Evolutionary conservation across 495 filamentous ascomycete genomes (phyloP), one percentile per base, ranked within the genome.

Genomic region (Penicillium cataractarum): DNA sequence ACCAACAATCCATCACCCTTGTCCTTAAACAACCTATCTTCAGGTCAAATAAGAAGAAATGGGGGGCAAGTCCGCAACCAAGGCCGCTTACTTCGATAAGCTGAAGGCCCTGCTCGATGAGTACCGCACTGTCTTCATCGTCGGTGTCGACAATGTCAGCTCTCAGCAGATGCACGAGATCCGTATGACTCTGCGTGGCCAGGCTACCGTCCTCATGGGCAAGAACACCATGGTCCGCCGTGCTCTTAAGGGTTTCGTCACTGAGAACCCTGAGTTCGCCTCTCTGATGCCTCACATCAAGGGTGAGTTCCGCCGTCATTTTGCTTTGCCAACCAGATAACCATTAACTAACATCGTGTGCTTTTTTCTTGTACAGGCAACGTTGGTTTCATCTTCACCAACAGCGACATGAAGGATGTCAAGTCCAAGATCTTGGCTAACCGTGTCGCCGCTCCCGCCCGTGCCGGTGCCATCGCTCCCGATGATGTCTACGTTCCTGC

Each of bases 81-180:
- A 98, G 88, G 87, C 92, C 77, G 91, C 86, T 83, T 99, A 99
- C 87, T 99, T 99, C 86, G 93, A 97, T 79, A 97, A 97, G 90
- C 90, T 99, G 74, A 97, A 97, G 88, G 82, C 77, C 74, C 86
- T 97, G 57, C 87, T 97, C 73, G 89, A 96, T 82, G 87, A 90
- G 73, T 97, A 97, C 89, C 85, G 86, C 77, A 91, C 88, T 68
- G 89, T 97, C 84, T 99, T 99, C 91, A 93, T 99, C 76, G 93
- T 97, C 77, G 86, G 86, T 71, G 90, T 96, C 79, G 92, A 96
- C 87, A 96, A 95, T 94, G 91, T 91, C 81, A 90, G 88, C 78
- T 99, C 95, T 58, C 95, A 99, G 89, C 95, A 99, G 88, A 99
- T 99, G 95, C 95, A 99, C 90, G 95, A 99, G 87, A 98, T 98